phyloP scores from a whole-genome alignment of 2,329 filamentous ascomycete genomes.

The Hyphodiscus sp. region DNA sequence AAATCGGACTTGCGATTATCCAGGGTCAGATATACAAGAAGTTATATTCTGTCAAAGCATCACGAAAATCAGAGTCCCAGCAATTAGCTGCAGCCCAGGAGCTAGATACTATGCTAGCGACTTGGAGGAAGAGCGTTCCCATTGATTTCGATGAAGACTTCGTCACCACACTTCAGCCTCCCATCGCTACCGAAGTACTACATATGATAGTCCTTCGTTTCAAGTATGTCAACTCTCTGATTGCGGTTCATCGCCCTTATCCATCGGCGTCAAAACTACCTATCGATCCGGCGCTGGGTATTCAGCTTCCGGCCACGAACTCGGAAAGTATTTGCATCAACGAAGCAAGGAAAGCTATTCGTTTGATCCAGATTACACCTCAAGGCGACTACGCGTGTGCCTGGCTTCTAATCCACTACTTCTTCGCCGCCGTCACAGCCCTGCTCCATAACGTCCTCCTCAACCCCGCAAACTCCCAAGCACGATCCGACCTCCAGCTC shows the following conservation, averaged over 20 bases:
- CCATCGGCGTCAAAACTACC: not conserved
- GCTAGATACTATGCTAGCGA: constrained; percentile 10
- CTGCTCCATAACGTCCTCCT: not conserved
- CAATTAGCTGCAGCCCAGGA: constrained; percentile 8
- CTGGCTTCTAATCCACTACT: constrained; percentile 2
- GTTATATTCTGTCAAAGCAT: constrained; percentile 19
- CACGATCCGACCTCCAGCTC: not conserved
- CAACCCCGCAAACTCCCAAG: not conserved
- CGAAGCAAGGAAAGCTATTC: constrained; percentile 16
- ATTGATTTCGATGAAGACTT: constrained; percentile 9
- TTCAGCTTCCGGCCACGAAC: not conserved
- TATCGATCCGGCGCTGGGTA: too few relatives aligned
- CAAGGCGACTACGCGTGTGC: constrained; percentile 15
- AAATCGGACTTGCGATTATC: constrained; percentile 16
- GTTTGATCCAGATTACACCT: constrained; percentile 13
- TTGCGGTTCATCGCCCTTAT: constrained; percentile 8
- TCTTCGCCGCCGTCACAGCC: not conserved
- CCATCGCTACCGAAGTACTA: not conserved
- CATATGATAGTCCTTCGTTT: constrained; percentile 10
- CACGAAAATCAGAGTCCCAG: constrained; percentile 7
- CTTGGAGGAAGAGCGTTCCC: constrained; percentile 12
- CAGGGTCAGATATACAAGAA: constrained; percentile 25
- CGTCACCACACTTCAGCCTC: not conserved
- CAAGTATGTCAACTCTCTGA: constrained; percentile 13
- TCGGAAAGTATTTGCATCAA: constrained; percentile 1